These are phyloP conservation scores for Magnolia officinalis DNA, from an alignment of 164 flowering plant genomes.

Conservation along the genomic window DNA sequence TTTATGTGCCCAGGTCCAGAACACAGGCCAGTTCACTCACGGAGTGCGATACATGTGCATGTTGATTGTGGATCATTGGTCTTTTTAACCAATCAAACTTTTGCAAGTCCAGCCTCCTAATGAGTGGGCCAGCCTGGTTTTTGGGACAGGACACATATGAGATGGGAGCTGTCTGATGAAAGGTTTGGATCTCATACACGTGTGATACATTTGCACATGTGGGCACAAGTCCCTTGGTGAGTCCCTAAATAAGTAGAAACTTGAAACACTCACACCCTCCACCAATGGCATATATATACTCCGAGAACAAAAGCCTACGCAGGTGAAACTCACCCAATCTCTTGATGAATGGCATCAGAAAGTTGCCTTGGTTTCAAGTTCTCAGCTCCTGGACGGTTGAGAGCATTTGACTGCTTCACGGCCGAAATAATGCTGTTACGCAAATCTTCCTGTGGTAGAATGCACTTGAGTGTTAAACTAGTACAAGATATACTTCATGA, in stretches of 20 bases:
- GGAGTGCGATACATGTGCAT: too few species aligned
- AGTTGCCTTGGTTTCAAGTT: slow-evolving; percentile 81
- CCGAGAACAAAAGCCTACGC: not conserved
- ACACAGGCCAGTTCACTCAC: not conserved
- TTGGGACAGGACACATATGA: too few species aligned
- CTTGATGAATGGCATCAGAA: slow-evolving; percentile 78
- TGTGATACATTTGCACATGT: too few species aligned
- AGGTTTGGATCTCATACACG: too few species aligned
- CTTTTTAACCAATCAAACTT: too few species aligned
- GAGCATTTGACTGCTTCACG: slow-evolving; percentile 68
- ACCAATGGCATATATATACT: not conserved
- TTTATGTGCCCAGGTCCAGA: not conserved
- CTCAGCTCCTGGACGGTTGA: slow-evolving; percentile 66
- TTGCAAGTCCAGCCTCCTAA: too few species aligned
- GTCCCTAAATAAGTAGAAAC: too few species aligned
- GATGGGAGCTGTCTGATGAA: too few species aligned
- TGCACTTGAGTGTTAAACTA: not conserved
- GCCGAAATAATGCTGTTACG: slow-evolving; percentile 50
- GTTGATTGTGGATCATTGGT: too few species aligned
- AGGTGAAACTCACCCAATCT: slow-evolving; percentile 54
- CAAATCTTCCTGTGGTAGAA: slow-evolving; percentile 63
- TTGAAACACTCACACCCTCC: not conserved
- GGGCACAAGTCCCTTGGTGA: too few species aligned
- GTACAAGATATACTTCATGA: not conserved
- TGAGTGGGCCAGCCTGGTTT: too few species aligned